Evolutionary conservation across 2,329 filamentous ascomycete species (phyloP).

Genomic region (Tolypocladium inflatum): DNA sequence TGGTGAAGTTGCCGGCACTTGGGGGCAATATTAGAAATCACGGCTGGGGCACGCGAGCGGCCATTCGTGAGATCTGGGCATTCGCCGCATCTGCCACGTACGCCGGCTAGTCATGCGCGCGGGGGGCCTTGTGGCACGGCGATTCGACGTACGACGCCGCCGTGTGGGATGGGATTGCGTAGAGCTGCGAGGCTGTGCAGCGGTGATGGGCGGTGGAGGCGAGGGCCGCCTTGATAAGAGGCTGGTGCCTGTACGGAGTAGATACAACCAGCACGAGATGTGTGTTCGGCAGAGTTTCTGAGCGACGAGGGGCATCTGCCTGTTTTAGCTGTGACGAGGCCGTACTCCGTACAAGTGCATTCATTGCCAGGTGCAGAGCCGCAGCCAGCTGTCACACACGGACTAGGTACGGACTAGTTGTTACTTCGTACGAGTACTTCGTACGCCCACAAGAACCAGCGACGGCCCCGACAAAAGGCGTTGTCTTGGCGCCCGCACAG

Average conservation of each 20-base stretch:
- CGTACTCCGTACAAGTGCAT: neutral
- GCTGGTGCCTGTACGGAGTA: no score
- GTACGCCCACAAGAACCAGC: neutral
- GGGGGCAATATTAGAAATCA: neutral
- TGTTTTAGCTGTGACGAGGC: neutral
- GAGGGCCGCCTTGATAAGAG: neutral
- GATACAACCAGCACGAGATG: no score
- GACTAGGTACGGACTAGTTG: no score
- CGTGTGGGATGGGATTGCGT: conserved; percentile 5
- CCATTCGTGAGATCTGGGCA: neutral
- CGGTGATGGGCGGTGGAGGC: neutral
- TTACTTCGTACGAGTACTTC: no score
- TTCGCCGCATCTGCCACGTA: neutral
- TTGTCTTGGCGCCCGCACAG: neutral
- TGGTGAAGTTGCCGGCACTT: neutral
- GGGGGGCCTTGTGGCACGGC: neutral
- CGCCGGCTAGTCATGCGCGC: neutral
- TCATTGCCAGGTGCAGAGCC: neutral
- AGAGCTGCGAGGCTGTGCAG: conserved; percentile 8
- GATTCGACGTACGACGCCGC: neutral
- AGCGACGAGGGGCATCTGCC: neutral
- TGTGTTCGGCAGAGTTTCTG: neutral
- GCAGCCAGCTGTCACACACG: no score
- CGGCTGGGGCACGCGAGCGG: neutral
- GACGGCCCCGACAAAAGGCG: neutral